Conservation (phyloP, 1,139 yeast species). For the Geotrichum reessii region DNA sequence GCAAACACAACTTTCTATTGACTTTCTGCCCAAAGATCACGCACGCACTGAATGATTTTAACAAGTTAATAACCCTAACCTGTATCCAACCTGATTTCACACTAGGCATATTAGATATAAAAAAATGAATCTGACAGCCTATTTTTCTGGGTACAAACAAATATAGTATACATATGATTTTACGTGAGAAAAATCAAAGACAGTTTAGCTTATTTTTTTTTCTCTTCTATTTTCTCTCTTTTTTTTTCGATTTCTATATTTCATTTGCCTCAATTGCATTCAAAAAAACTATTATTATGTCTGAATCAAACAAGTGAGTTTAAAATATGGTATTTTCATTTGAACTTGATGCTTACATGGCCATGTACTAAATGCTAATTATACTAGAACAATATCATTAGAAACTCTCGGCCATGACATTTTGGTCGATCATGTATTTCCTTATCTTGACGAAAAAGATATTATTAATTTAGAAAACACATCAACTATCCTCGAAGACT, state of each 20-base stretch:
- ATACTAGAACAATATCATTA: neutral
- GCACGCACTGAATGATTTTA: too few species aligned
- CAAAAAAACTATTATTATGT: neutral
- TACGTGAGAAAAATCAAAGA: too few species aligned
- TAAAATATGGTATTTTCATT: neutral
- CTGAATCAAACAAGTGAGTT: neutral
- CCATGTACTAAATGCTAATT: neutral
- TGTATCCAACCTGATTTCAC: neutral
- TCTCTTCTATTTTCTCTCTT: neutral
- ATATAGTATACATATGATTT: too few species aligned
- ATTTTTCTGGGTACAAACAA: neutral
- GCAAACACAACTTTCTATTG: too few species aligned
- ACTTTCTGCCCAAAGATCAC: too few species aligned
- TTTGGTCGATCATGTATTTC: constrained; percentile 30
- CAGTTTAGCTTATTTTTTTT: too few species aligned
- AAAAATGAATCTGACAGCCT: neutral
- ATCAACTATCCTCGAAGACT: constrained; percentile 21
- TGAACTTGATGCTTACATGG: too few species aligned
- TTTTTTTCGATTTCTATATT: neutral
- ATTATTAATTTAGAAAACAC: constrained; percentile 25
- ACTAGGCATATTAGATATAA: neutral
- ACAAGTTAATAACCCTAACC: neutral
- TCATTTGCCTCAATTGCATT: neutral
- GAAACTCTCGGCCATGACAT: constrained; percentile 29
- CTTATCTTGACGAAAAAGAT: constrained; percentile 25